Conservation (phyloP, 106 monocot genomes). For the Chionographis japonica region DNA sequence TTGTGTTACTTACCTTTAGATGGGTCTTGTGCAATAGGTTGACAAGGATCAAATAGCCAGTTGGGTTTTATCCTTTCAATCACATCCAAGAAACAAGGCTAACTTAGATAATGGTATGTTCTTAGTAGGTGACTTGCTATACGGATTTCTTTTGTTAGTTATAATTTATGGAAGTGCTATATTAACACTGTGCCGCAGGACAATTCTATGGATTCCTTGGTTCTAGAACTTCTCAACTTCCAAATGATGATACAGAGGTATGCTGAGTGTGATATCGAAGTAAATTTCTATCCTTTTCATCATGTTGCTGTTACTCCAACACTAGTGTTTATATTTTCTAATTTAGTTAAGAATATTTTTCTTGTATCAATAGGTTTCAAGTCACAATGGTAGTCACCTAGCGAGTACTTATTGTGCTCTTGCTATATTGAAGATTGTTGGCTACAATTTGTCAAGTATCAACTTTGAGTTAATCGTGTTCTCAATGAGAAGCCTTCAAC, state of each 20-base stretch:
- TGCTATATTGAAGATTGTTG: constrained; percentile 70
- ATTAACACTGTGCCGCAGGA: constrained; percentile 23
- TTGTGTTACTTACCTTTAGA: neutral
- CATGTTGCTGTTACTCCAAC: neutral
- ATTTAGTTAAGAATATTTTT: neutral
- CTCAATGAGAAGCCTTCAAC: constrained; percentile 89
- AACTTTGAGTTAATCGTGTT: constrained; percentile 34
- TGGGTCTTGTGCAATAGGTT: constrained; percentile 37
- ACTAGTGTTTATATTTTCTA: neutral
- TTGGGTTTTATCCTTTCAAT: constrained; percentile 90
- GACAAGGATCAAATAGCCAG: constrained; percentile 58
- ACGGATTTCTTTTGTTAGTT: neutral
- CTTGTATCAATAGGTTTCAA: constrained; percentile 26
- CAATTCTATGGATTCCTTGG: constrained; percentile 91
- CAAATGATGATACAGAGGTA: constrained; percentile 31
- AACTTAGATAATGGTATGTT: constrained; percentile 39
- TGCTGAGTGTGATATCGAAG: neutral
- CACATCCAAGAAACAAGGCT: constrained; percentile 21
- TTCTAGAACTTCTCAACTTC: constrained; percentile 58
- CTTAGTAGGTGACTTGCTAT: neutral
- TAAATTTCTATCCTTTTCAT: neutral
- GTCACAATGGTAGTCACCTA: constrained; percentile 64
- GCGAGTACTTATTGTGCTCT: constrained; percentile 93
- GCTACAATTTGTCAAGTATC: constrained; percentile 53
- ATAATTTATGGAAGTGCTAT: neutral